These are phyloP conservation scores for Cyclanthera cordifolia DNA, from an alignment of 306 rosid genomes.

Conservation along the genomic window DNA sequence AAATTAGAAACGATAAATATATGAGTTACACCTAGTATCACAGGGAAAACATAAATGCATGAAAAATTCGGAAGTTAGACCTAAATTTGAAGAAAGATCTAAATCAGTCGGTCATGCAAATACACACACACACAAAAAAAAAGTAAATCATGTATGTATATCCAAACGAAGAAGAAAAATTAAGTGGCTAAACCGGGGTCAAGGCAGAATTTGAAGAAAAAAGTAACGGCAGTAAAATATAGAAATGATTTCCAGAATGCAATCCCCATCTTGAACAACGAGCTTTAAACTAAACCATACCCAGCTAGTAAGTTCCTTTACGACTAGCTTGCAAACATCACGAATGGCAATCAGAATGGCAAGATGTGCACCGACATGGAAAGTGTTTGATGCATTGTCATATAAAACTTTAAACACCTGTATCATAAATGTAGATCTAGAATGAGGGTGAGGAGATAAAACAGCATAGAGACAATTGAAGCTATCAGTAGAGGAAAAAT, in stretches of 20 bases:
- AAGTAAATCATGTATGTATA: too few relatives aligned
- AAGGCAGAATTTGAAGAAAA: too few relatives aligned
- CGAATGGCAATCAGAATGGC: constrained; percentile 83
- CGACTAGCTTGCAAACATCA: constrained; percentile 98
- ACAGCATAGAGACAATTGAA: neutral
- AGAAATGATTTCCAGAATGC: neutral
- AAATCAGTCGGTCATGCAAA: too few relatives aligned
- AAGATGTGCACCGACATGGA: constrained; percentile 70
- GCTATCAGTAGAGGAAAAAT: neutral
- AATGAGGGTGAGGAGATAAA: neutral
- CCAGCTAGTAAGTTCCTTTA: constrained; percentile 93
- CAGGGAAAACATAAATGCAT: neutral
- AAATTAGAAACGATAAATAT: neutral
- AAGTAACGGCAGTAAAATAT: neutral
- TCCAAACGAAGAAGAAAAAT: too few relatives aligned
- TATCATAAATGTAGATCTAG: constrained; percentile 1
- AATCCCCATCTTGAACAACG: neutral
- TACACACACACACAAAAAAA: too few relatives aligned
- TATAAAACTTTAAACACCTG: constrained; percentile 84
- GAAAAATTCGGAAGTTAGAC: neutral
- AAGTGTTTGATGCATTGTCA: constrained; percentile 59
- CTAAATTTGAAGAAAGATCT: neutral
- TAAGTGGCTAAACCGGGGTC: neutral
- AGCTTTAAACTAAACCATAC: constrained; percentile 33
- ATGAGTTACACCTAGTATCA: neutral